Conservation (phyloP, 352 stramenopile species). For the Phytophthora kernoviae region DNA sequence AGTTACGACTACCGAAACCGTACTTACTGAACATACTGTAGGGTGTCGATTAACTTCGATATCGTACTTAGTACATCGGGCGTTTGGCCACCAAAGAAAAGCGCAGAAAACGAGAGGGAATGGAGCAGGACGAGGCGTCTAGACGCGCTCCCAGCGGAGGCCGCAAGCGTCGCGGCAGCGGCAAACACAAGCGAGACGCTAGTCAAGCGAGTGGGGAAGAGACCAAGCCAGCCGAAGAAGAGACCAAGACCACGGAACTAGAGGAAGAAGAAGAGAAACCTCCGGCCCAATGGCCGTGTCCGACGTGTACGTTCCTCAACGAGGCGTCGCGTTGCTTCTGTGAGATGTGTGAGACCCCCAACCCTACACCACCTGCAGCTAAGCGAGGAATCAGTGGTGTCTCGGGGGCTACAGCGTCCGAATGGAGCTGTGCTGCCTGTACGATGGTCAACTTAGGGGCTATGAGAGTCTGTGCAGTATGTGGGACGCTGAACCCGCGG, state of each 20-base stretch:
- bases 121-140: conserved; percentile 19
- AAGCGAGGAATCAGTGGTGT: conserved; percentile 7
- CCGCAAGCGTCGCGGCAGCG: conserved; percentile 24
- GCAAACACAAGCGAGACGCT: conserved; percentile 46
- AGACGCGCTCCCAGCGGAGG: conserved; percentile 1
- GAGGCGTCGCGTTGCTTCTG: conserved; percentile 61
- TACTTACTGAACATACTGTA: too few species aligned
- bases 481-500: conserved; percentile 71
- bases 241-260: background rate
- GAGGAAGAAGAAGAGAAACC: conserved; percentile 17
- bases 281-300: conserved; percentile 58
- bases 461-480: conserved; percentile 58
- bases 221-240: conserved; percentile 12
- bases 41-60: too few species aligned
- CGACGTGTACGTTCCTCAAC: conserved; percentile 76
- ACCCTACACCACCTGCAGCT: conserved; percentile 39
- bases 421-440: conserved; percentile 74
- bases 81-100: conserved; percentile 20
- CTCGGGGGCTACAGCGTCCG: conserved; percentile 1
- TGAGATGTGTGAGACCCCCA: conserved; percentile 77
- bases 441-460: conserved; percentile 69
- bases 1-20: too few species aligned
- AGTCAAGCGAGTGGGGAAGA: conserved; percentile 22
- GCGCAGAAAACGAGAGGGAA: conserved; percentile 7
- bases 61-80: conserved; percentile 20